phyloP scores from a whole-genome alignment of 257 asterid species.

The Solanum pennellii region DNA sequence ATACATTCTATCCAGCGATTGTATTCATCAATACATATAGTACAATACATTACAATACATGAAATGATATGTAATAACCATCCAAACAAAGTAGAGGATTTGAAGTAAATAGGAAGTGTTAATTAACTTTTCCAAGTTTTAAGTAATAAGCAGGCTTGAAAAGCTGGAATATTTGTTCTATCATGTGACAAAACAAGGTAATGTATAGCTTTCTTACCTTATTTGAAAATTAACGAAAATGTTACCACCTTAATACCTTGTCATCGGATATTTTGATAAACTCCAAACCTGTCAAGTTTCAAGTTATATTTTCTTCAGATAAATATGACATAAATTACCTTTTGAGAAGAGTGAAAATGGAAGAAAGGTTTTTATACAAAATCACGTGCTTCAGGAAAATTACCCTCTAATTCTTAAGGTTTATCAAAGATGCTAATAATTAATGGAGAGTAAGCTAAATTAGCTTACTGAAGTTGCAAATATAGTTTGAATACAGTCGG shows the following conservation, averaged over 20 bases:
- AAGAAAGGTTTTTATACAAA: neutral
- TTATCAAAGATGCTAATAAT: neutral
- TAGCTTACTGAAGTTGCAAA: neutral
- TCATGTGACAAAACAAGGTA: neutral
- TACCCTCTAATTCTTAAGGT: neutral
- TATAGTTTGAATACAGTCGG: neutral
- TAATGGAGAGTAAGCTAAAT: neutral
- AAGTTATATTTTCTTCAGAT: neutral
- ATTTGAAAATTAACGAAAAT: neutral
- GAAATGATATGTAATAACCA: neutral
- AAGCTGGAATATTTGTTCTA: neutral
- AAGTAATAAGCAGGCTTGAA: neutral
- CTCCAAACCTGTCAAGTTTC: neutral
- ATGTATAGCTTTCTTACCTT: neutral
- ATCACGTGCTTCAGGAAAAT: neutral
- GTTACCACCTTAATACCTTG: neutral
- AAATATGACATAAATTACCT: neutral
- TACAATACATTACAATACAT: neutral
- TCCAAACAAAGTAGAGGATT: neutral
- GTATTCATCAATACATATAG: neutral
- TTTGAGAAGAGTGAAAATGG: neutral
- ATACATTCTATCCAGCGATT: neutral
- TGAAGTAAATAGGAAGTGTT: neutral
- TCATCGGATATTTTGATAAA: neutral
- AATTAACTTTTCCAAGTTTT: neutral